Percentiles rank a stretch among this genome's conserved stretches.
Evolutionary conservation across 1,284 basidiomycete genomes (phyloP).

Genomic region (Leccinum ponderosum): DNA sequence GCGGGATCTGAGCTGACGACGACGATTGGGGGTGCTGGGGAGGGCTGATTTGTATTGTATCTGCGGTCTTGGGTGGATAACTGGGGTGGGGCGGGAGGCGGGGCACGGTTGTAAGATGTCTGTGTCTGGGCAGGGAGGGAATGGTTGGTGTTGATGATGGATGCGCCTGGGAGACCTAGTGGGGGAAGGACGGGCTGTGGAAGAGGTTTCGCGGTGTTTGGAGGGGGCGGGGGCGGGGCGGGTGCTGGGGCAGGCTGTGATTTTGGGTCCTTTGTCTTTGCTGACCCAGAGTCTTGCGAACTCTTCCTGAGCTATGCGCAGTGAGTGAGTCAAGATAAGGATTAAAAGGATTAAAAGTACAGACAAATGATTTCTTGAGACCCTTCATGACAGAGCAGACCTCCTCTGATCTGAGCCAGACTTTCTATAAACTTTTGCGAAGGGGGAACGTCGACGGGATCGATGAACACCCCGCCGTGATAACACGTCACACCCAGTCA

Average conservation of each 20-base stretch:
- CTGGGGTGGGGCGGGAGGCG: conserved; percentile 38
- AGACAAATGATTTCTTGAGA: conserved; percentile 85
- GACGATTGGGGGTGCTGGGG: conserved; percentile 81
- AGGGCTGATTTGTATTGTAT: conserved; percentile 47
- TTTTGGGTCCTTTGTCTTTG: conserved; percentile 66
- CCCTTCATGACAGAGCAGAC: conserved; percentile 68
- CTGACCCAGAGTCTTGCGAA: conserved; percentile 64
- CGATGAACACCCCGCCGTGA: conserved; percentile 34
- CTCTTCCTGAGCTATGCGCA: conserved; percentile 61
- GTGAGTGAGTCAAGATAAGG: conserved; percentile 10
- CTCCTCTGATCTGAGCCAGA: conserved; percentile 10
- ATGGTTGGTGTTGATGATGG: conserved; percentile 45
- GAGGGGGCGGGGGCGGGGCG: conserved; percentile 62
- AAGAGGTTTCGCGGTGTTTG: conserved; percentile 62
- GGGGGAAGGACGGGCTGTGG: conserved; percentile 45
- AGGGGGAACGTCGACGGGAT: conserved; percentile 21
- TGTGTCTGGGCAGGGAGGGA: conserved; percentile 34
- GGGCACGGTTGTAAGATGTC: conserved; percentile 45
- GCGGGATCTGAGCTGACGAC: conserved; percentile 84
- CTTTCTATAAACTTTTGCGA: conserved; percentile 1
- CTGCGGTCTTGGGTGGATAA: conserved; percentile 52
- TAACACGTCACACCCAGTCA: conserved; percentile 30
- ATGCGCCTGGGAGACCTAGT: conserved; percentile 41
- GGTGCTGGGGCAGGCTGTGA: conserved; percentile 45
- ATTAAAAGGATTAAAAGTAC: conserved; percentile 12